phyloP scores from a whole-genome alignment of 345 rosid species.

The Eucalyptus viminalis region DNA sequence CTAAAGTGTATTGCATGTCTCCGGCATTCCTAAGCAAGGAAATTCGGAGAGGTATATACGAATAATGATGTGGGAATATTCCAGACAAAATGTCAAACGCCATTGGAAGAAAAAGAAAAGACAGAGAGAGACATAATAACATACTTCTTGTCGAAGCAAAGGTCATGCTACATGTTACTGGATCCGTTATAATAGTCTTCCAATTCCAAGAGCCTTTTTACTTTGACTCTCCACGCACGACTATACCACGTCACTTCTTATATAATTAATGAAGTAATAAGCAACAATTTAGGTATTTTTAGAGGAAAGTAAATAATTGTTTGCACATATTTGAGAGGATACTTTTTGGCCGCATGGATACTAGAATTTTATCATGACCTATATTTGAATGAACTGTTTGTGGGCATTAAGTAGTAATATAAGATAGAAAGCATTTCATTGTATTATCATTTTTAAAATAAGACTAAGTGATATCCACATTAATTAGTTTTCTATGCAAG shows the following conservation, averaged over 20 bases:
- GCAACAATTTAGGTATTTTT: background rate
- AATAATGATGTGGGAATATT: background rate
- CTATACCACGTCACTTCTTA: background rate
- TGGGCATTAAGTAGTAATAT: background rate
- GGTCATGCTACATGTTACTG: background rate
- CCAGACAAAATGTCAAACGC: background rate
- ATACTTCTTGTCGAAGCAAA: background rate
- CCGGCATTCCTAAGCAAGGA: too few relatives aligned
- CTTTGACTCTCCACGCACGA: too few relatives aligned
- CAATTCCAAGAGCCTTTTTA: background rate
- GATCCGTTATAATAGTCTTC: background rate
- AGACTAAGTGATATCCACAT: background rate
- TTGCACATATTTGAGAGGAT: background rate
- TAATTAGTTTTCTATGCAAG: background rate
- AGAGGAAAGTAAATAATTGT: background rate
- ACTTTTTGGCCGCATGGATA: background rate
- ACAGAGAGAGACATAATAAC: background rate
- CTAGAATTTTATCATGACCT: background rate
- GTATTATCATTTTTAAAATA: background rate
- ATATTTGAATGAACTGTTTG: background rate
- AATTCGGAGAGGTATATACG: too few relatives aligned
- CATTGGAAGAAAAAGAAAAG: fast-evolving
- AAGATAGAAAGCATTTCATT: background rate
- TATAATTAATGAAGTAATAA: background rate
- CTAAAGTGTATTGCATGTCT: background rate